Base-by-base conservation (phyloP, 2,329 filamentous ascomycete species). In the Geosmithia putterillii region DNA sequence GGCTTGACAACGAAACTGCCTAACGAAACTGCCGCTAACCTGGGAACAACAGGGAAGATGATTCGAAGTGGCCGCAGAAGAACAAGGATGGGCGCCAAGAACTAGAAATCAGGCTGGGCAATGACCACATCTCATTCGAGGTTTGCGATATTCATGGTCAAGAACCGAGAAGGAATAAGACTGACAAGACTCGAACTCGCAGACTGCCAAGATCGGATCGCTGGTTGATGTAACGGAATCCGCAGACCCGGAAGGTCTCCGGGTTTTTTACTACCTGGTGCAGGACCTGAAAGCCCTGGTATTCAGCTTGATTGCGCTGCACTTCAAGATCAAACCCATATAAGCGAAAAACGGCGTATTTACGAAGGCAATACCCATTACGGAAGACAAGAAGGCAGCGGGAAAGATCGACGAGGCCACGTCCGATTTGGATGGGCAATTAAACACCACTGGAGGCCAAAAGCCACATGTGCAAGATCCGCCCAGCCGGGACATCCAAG, bases 41-140 rank as follows among this genome's bases (percentile, higher is more conserved):
- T 42, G 25, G 19, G 28, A 38, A 18, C 10, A 25, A 23, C 52
- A 94, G 87, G 70, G 92, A 98, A 79, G 92, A 98, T 59, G 92
- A 98, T 62, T 85, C 81, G 21, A 95, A 95, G 62, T 98, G 92
- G 92, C 92, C 92, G 1, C 87, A 94, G 63, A 98, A 96, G 76
- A 98, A 98, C 69, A 96, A 96, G 67, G 92, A 98, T 55, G 92
- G 92, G 32, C 79, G 90, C 50, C 92, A 98, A 61, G 92, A 98
- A 66, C 73, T 98, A 40, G 92, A 98, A 64, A 95, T 98, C 46
- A 77, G 89, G 41, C 62, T 98, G 44, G 92, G 90, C 37, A 92
- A 84, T 55, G 92, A 98, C 50, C 90, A 96, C 62, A 96, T 98
- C 53, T 94, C 88, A 2, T 98, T 98, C 52, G 92, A 98, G 81